Evolutionary conservation across 2,329 filamentous ascomycete genomes (phyloP).

Genomic region (Pseudogymnoascus sp.): DNA sequence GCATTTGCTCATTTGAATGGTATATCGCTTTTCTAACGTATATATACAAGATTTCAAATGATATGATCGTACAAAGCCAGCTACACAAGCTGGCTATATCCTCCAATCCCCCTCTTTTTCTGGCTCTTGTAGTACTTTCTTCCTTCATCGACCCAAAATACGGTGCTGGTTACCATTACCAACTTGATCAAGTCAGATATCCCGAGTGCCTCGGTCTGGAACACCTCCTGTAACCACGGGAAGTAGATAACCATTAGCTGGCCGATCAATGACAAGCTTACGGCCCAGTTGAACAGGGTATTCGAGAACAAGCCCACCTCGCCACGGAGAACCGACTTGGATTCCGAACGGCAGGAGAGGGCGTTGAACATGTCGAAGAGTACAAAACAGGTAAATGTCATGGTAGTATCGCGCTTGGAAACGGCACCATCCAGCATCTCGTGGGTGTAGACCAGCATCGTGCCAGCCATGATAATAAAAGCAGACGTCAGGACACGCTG

Average conservation of each 20-base stretch:
- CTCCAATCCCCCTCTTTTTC: slow-evolving; percentile 47
- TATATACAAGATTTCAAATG: slow-evolving; percentile 2
- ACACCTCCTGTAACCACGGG: slow-evolving; percentile 84
- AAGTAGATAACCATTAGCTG: slow-evolving; percentile 92
- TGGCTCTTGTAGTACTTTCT: slow-evolving; percentile 66
- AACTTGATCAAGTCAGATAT: slow-evolving; percentile 67
- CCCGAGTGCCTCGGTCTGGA: slow-evolving; percentile 84
- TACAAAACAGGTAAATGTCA: slow-evolving; percentile 98
- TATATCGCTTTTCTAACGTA: slow-evolving; percentile 6
- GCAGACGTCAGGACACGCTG: slow-evolving; percentile 81
- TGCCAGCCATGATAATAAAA: slow-evolving; percentile 83
- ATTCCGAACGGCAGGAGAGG: slow-evolving; percentile 81
- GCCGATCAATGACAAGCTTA: slow-evolving; percentile 72
- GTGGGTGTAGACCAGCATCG: slow-evolving; percentile 79
- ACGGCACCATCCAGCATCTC: slow-evolving; percentile 86
- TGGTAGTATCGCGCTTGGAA: slow-evolving; percentile 90
- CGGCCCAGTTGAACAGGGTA: slow-evolving; percentile 93
- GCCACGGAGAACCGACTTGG: slow-evolving; percentile 78
- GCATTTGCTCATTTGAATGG: background rate
- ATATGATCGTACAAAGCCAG: slow-evolving; percentile 1
- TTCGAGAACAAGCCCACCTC: slow-evolving; percentile 80
- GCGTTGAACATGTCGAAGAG: slow-evolving; percentile 99
- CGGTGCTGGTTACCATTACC: slow-evolving; percentile 69
- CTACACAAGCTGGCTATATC: slow-evolving; percentile 58
- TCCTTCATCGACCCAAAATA: slow-evolving; percentile 91